A percentile compares a stretch with the other conserved stretches of the same genome.
phyloP scores from a whole-genome alignment of 495 filamentous ascomycete species.

The Talaromyces thailandensis region DNA sequence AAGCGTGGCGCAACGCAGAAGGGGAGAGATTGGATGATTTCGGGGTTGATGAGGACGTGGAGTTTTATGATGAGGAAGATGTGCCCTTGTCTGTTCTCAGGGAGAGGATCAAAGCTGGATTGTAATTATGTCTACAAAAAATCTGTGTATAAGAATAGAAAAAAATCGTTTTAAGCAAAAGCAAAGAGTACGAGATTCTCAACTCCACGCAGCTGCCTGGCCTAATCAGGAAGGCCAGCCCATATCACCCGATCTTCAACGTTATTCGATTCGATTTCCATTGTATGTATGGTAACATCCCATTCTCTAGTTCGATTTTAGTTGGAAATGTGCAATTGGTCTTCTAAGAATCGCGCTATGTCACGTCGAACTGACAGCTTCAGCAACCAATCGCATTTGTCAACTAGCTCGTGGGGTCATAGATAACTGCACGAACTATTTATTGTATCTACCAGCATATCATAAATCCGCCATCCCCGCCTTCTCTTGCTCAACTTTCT shows the following conservation, averaged over 20 bases:
- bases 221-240: background rate
- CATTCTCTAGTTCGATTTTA: background rate
- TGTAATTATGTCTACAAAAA: background rate
- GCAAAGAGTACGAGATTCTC: background rate
- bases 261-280: background rate
- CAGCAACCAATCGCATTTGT: background rate
- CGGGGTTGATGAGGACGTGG: constrained; percentile 78
- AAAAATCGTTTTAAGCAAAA: background rate
- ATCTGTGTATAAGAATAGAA: background rate
- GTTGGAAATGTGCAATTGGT: background rate
- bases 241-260: background rate
- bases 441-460: background rate
- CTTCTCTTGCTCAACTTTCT: background rate
- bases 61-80: constrained; percentile 74
- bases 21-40: constrained; percentile 83
- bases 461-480: background rate
- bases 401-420: background rate
- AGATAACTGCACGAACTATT: background rate
- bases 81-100: constrained; percentile 51
- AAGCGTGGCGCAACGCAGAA: constrained; percentile 74
- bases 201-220: background rate
- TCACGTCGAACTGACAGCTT: background rate
- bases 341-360: background rate
- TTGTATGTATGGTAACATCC: too few species aligned
- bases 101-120: constrained; percentile 5